These are phyloP conservation scores for Austroboletus novae-zelandiae DNA, from an alignment of 1,284 basidiomycete species.

Conservation along the genomic window DNA sequence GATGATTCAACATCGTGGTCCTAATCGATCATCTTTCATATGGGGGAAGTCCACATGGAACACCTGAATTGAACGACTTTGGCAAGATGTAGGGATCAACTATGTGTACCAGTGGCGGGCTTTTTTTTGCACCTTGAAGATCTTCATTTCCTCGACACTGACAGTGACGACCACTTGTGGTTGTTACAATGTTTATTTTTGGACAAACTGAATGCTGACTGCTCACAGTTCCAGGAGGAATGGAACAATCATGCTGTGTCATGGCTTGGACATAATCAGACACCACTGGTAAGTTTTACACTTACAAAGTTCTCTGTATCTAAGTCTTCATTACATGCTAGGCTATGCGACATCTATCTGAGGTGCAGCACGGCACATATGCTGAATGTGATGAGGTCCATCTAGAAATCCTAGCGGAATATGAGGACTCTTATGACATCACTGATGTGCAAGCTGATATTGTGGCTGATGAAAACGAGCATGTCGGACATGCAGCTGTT, in stretches of 20 bases:
- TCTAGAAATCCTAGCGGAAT: no score
- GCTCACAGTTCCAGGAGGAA: conserved; percentile 29
- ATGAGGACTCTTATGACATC: no score
- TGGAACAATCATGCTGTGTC: conserved; percentile 9
- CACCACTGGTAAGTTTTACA: conserved; percentile 1
- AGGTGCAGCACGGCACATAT: neutral
- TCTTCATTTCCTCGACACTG: conserved; percentile 33
- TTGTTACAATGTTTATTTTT: conserved; percentile 44
- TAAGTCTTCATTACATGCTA: no score
- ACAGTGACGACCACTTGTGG: conserved; percentile 40
- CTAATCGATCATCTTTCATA: no score
- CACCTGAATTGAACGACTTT: conserved; percentile 4
- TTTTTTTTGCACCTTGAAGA: conserved; percentile 33
- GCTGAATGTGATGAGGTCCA: neutral
- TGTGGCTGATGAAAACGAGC: no score
- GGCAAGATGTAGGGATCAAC: conserved; percentile 16
- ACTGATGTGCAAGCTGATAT: no score
- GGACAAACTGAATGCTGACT: conserved; percentile 38
- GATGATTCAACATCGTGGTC: conserved; percentile 23
- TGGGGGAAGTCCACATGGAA: conserved; percentile 1
- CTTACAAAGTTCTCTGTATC: no score
- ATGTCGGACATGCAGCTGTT: no score
- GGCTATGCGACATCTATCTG: conserved; percentile 10
- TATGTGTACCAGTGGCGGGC: conserved; percentile 27
- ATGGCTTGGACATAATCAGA: neutral